Evolutionary conservation across 176 grass and related monocot genomes (phyloP).

Genomic region (Musa acuminata): DNA sequence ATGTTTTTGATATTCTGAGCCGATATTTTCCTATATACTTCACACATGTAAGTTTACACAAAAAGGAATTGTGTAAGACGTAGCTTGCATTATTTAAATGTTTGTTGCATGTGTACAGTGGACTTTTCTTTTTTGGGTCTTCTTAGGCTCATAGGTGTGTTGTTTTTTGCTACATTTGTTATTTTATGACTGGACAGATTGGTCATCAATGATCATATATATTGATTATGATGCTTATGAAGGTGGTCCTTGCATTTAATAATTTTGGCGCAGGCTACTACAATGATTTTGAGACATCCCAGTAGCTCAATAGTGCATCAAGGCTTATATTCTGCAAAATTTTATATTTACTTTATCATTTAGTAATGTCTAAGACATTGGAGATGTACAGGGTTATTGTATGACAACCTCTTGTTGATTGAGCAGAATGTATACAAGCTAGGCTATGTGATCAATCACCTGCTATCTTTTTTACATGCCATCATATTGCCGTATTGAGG

Average conservation of each 20-base stretch:
- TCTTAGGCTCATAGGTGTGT: neutral
- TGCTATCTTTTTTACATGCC: neutral
- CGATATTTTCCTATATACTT: constrained; percentile 97
- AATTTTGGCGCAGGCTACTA: neutral
- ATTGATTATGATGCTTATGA: neutral
- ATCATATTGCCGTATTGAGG: neutral
- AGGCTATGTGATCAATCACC: neutral
- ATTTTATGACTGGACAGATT: neutral
- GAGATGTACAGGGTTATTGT: neutral
- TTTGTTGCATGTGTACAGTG: neutral
- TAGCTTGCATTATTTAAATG: neutral
- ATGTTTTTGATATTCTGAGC: constrained; percentile 78
- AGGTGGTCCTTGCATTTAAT: neutral
- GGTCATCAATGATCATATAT: neutral
- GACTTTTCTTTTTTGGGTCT: neutral
- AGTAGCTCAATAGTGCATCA: neutral
- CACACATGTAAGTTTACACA: constrained; percentile 65
- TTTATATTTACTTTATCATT: too few relatives aligned
- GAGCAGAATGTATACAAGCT: neutral
- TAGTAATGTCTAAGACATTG: neutral
- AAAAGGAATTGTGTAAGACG: neutral
- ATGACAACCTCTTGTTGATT: neutral
- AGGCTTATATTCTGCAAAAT: too few relatives aligned
- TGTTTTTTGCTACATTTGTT: neutral
- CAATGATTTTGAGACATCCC: too few relatives aligned